Evolutionary conservation across 768 basidiomycete species (phyloP).

Genomic region (Serpula lacrymans): DNA sequence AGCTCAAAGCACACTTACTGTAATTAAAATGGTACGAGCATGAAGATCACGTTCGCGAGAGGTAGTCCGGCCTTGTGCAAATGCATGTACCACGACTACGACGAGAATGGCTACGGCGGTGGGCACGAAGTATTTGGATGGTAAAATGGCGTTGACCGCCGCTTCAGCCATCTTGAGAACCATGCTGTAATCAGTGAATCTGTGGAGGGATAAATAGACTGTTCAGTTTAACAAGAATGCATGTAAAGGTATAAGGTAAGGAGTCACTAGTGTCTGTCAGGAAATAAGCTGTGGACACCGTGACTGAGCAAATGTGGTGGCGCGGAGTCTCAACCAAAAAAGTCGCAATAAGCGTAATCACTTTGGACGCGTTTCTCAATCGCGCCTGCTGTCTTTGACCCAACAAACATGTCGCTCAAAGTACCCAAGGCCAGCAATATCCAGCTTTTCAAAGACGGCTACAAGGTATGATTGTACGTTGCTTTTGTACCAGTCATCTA

Average conservation of each 20-base stretch:
- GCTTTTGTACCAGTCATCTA: not conserved
- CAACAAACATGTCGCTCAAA: constrained; percentile 76
- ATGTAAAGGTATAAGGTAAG: no score
- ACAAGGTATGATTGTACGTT: constrained; percentile 61
- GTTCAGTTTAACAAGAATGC: no score
- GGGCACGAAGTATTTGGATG: constrained; percentile 57
- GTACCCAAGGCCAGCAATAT: constrained; percentile 86
- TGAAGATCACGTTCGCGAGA: constrained; percentile 74
- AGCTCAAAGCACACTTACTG: constrained; percentile 40
- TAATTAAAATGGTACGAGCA: constrained; percentile 65
- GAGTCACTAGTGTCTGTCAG: no score
- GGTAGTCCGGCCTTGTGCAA: constrained; percentile 69
- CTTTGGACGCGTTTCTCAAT: constrained; percentile 3
- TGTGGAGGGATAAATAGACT: no score
- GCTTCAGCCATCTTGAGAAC: constrained; percentile 48
- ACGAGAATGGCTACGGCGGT: constrained; percentile 40
- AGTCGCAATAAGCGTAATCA: not conserved
- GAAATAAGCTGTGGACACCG: no score
- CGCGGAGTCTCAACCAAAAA: constrained; percentile 16
- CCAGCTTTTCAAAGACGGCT: constrained; percentile 96
- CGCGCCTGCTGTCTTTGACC: constrained; percentile 12
- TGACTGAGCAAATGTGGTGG: no score
- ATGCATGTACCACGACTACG: constrained; percentile 49
- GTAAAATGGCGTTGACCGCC: constrained; percentile 41
- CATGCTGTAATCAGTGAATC: constrained; percentile 31